phyloP scores from a whole-genome alignment of 2,329 filamentous ascomycete genomes.

The Tricladium varicosporioides region DNA sequence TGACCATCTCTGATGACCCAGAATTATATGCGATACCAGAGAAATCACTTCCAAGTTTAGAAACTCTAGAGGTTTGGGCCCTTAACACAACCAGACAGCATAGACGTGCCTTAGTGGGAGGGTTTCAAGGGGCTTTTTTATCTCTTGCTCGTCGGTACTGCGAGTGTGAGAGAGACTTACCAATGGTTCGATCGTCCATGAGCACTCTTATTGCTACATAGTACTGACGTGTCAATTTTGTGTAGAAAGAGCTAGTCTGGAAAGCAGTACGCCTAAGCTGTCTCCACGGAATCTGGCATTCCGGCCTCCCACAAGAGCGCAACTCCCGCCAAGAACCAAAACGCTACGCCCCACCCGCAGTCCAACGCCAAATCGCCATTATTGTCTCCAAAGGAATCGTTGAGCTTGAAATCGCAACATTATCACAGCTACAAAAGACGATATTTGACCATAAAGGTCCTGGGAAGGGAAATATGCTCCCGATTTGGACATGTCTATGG shows the following conservation, averaged over 20 bases:
- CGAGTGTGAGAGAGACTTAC: not conserved
- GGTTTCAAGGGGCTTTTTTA: conserved; percentile 2
- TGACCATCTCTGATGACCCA: not conserved
- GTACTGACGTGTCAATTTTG: not conserved
- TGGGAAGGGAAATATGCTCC: conserved; percentile 2
- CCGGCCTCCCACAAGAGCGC: not conserved
- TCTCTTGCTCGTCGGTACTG: conserved; percentile 1
- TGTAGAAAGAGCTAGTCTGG: not conserved
- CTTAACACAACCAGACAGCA: not conserved
- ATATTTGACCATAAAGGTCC: conserved; percentile 1
- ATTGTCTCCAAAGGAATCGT: conserved; percentile 2
- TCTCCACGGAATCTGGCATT: not conserved
- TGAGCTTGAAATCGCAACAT: not conserved
- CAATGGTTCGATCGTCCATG: not conserved
- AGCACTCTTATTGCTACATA: not conserved
- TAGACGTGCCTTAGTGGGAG: not conserved
- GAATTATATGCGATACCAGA: not conserved
- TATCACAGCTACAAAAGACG: not conserved
- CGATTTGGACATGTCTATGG: conserved; percentile 9
- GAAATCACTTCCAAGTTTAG: not conserved
- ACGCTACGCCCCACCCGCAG: conserved; percentile 4
- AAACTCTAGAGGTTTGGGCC: not conserved
- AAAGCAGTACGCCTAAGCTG: conserved; percentile 6
- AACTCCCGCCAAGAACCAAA: not conserved
- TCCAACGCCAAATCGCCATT: not conserved